A percentile compares a stretch with the other conserved stretches of the same genome.
These are phyloP conservation scores for Soucietia sequanensis DNA, from an alignment of 805 yeast species.

Conservation along the genomic window DNA sequence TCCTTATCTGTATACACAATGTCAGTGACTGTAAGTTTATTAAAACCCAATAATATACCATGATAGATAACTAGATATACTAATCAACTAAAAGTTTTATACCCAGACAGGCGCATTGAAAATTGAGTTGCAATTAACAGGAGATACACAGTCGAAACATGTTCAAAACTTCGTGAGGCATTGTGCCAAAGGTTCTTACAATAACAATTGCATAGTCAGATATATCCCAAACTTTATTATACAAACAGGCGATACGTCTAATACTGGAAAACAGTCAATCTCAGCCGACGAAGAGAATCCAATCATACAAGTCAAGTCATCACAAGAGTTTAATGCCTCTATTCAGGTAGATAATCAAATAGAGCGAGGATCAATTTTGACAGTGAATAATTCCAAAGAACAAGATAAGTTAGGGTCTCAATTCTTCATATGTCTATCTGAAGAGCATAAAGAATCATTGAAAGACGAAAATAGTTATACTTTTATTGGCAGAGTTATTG, in stretches of 20 bases:
- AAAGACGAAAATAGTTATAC: conserved; percentile 10
- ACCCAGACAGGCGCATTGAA: conserved; percentile 17
- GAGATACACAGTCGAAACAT: conserved; percentile 10
- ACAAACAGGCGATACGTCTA: conserved; percentile 21
- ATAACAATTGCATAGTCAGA: conserved; percentile 12
- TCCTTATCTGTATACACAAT: no score
- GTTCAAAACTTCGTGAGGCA: conserved; percentile 19
- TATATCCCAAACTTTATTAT: conserved; percentile 17
- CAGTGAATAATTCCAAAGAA: conserved; percentile 8
- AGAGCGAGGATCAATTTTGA: conserved; percentile 13
- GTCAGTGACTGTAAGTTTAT: no score
- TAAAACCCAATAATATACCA: no score
- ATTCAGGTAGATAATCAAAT: neutral
- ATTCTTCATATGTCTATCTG: conserved; percentile 16
- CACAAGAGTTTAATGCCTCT: no score
- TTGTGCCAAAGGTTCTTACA: conserved; percentile 20
- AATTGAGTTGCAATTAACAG: conserved; percentile 10
- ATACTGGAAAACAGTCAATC: conserved; percentile 12
- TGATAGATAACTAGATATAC: no score
- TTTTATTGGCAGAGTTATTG: conserved; percentile 15
- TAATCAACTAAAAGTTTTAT: conserved; percentile 12
- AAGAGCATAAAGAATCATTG: conserved; percentile 7
- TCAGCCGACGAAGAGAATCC: conserved; percentile 9
- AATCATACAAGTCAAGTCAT: neutral
- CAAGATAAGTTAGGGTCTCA: conserved; percentile 16